These are phyloP conservation scores for Plasmodium vivax DNA, from an alignment of 169 alveolate genomes.

Conservation along the genomic window DNA sequence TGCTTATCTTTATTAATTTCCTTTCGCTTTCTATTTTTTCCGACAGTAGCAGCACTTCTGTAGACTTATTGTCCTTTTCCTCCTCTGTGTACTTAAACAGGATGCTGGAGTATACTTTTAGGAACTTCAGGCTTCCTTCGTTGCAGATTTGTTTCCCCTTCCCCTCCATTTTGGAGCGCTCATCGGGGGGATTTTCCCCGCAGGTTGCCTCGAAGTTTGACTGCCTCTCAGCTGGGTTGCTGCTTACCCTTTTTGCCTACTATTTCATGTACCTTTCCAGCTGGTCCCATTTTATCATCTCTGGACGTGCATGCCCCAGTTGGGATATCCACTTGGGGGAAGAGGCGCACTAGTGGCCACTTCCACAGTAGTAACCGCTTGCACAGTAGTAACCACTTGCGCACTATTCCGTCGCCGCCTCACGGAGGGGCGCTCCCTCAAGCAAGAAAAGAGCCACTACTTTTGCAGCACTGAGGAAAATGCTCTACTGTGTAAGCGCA, in stretches of 20 bases:
- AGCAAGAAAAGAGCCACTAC: neutral
- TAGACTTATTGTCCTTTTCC: constrained; percentile 30
- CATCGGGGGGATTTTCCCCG: neutral
- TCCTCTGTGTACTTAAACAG: constrained; percentile 61
- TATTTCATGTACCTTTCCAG: neutral
- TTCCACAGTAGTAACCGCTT: neutral
- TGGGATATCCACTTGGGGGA: neutral
- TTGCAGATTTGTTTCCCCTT: constrained; percentile 7
- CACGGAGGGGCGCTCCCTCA: neutral
- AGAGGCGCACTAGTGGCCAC: neutral
- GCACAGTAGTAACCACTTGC: neutral
- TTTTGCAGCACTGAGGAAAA: neutral
- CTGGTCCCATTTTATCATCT: neutral
- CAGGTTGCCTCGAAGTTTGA: neutral
- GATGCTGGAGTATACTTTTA: constrained; percentile 32
- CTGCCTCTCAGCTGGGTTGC: neutral
- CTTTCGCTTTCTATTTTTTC: constrained; percentile 77
- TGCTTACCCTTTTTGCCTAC: neutral
- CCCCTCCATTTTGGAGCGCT: neutral
- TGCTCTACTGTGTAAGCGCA: neutral
- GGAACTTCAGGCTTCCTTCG: constrained; percentile 17
- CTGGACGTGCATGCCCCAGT: neutral
- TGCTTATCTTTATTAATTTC: constrained; percentile 76
- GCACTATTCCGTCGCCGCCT: neutral
- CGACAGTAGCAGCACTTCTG: constrained; percentile 34